Evolutionary conservation across 2,329 filamentous ascomycete species (phyloP), one percentile per base, ranked within the genome.

Genomic region (Orbilia ellipsospora): DNA sequence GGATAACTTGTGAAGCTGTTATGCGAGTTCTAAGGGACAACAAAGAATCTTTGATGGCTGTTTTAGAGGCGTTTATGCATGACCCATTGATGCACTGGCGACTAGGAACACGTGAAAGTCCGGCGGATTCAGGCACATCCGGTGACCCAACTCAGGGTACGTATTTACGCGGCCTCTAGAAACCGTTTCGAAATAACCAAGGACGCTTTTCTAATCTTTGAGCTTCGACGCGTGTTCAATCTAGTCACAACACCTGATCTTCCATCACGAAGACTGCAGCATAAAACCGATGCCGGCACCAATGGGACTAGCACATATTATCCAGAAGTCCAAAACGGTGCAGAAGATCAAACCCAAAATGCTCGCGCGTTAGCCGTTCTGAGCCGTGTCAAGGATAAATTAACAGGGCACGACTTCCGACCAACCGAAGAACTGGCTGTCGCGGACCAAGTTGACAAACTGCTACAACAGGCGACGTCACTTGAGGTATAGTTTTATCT

Each of bases 81-180:
- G 95, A 99, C 82, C 95, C 96, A n/a, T 88, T 99, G 50, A 91
- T 99, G 65, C 99, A 94, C 57, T 99, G 95, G 95, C 91, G 95
- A 79, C 88, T 99, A 44, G 79, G 79, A 55, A 79, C 78, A 3
- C 79, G 79, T 51, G 79, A 80, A 62, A 79, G 78, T 40, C 79
- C 79, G 4, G 59, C 68, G 7, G 78, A 78, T n/a, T 57, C 64
- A 42, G 67, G 56, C 12, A 36, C 31, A 42, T 66, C 75, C 16
- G 64, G 57, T 16, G 67, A 68, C 2, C 54, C 48, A 51, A 55
- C 13, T 20, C 65, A 70, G 45, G 57, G 61, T 69, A 15, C 10
- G 55, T 15, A 55, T 28, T 20, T 23, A 12, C 20, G 26, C 13
- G 5, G 13, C 13, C 13, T n/a, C 44, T n/a, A 48, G 5, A n/a